A percentile compares a stretch with the other conserved stretches of the same genome.
Conservation (phyloP, 495 filamentous ascomycete genomes). For the Umbilicaria muhlenbergii region DNA sequence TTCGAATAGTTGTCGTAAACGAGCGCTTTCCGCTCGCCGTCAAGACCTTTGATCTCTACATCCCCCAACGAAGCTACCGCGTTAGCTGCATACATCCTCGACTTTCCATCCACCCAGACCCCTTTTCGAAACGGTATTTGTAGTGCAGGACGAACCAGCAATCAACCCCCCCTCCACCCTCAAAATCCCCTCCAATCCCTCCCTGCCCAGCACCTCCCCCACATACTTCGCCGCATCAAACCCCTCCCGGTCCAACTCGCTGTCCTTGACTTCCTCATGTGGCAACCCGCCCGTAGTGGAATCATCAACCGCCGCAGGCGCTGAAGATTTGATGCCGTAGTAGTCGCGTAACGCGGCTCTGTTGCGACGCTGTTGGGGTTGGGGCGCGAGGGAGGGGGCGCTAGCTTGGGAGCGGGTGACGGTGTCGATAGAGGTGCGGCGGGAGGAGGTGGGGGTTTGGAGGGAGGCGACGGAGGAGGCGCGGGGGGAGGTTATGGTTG, state of each 20-base stretch:
- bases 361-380: constrained; percentile 36
- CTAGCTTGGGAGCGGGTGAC: constrained; percentile 33
- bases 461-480: constrained; percentile 50
- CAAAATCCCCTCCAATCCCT: constrained; percentile 41
- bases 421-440: constrained; percentile 54
- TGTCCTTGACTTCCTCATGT: constrained; percentile 13
- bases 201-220: constrained; percentile 3
- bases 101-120: not conserved
- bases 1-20: constrained; percentile 98
- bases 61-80: not conserved
- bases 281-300: constrained; percentile 7
- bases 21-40: constrained; percentile 89
- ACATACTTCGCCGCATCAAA: constrained; percentile 19
- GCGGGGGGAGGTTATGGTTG: constrained; percentile 59
- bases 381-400: constrained; percentile 29
- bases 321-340: constrained; percentile 63
- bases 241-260: constrained; percentile 30
- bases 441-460: constrained; percentile 48
- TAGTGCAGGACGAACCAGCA: constrained; percentile 18
- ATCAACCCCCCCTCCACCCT: constrained; percentile 47
- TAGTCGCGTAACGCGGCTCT: constrained; percentile 84
- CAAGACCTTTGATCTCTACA: constrained; percentile 70
- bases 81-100: not conserved
- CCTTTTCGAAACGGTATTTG: not conserved
- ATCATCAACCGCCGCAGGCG: constrained; percentile 1